Evolutionary conservation across 2,329 filamentous ascomycete species (phyloP).

Genomic region (Neonectria sp.): DNA sequence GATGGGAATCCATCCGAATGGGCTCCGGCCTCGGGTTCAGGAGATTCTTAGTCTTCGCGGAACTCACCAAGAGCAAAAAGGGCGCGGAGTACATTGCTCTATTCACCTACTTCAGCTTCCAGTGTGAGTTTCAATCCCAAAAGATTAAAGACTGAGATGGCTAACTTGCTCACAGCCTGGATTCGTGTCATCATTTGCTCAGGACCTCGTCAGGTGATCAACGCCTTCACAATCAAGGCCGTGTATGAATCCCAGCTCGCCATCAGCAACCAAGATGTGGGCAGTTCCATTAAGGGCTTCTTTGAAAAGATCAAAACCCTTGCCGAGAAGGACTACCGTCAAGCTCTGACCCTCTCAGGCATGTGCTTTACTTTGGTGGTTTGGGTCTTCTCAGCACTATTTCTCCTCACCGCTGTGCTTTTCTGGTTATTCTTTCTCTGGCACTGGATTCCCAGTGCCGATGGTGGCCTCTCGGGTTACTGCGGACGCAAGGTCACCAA

Average conservation of each 20-base stretch:
- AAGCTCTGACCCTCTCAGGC: conserved; percentile 86
- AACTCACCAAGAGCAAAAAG: conserved; percentile 92
- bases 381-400: conserved; percentile 87
- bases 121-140: conserved; percentile 61
- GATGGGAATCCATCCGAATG: conserved; percentile 85
- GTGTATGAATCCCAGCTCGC: conserved; percentile 85
- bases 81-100: conserved; percentile 91
- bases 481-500: conserved; percentile 94
- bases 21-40: conserved; percentile 85
- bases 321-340: conserved; percentile 80
- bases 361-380: conserved; percentile 95
- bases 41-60: conserved; percentile 92
- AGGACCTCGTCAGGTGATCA: conserved; percentile 92
- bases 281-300: conserved; percentile 79
- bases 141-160: neutral
- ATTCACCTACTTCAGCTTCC: conserved; percentile 88
- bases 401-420: conserved; percentile 79
- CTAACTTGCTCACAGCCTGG: conserved; percentile 72
- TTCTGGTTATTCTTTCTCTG: conserved; percentile 93
- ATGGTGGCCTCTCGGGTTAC: conserved; percentile 86
- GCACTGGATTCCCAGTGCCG: conserved; percentile 88
- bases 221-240: conserved; percentile 89
- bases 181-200: conserved; percentile 92
- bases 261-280: conserved; percentile 64
- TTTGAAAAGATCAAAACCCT: conserved; percentile 86